Evolutionary conservation across 192 early-diverging fungal species (phyloP).

Genomic region (Linnemannia elongata): DNA sequence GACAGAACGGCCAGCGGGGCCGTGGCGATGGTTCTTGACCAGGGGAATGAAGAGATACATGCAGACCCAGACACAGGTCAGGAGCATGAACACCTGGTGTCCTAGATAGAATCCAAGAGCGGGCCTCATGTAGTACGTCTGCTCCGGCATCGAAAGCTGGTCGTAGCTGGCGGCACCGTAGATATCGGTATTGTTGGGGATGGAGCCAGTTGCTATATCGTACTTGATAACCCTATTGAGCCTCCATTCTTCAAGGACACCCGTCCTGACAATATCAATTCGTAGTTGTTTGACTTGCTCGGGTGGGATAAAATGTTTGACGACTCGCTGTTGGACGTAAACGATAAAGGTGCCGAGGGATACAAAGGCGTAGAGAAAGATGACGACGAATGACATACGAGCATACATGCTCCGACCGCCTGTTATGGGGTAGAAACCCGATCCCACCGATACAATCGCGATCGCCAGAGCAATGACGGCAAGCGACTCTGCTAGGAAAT

Average conservation of each 20-base stretch:
- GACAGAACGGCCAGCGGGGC: constrained; percentile 24
- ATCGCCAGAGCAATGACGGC: constrained; percentile 20
- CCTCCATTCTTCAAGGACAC: not conserved
- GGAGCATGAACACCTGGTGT: constrained; percentile 22
- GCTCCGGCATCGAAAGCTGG: not conserved
- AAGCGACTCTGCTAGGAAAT: constrained; percentile 26
- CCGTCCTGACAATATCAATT: not conserved
- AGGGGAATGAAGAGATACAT: constrained; percentile 50
- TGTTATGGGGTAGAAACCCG: constrained; percentile 43
- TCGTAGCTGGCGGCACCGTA: not conserved
- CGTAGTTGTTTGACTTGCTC: constrained; percentile 14
- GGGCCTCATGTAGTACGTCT: constrained; percentile 24
- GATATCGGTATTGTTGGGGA: not conserved
- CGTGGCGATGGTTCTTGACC: constrained; percentile 29
- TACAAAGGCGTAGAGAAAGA: constrained; percentile 8
- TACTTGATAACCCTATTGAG: not conserved
- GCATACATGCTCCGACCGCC: constrained; percentile 14
- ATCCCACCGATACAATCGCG: constrained; percentile 33
- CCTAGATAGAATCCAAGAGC: not conserved
- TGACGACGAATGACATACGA: constrained; percentile 12
- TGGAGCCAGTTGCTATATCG: not conserved
- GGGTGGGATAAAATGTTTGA: constrained; percentile 2
- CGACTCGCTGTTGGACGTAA: constrained; percentile 23
- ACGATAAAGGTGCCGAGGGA: not conserved
- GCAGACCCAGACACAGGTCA: constrained; percentile 20